Percentiles rank a stretch among this genome's conserved stretches.
These are phyloP conservation scores for Lumnitzera racemosa DNA, from an alignment of 345 rosid genomes.

Conservation along the genomic window DNA sequence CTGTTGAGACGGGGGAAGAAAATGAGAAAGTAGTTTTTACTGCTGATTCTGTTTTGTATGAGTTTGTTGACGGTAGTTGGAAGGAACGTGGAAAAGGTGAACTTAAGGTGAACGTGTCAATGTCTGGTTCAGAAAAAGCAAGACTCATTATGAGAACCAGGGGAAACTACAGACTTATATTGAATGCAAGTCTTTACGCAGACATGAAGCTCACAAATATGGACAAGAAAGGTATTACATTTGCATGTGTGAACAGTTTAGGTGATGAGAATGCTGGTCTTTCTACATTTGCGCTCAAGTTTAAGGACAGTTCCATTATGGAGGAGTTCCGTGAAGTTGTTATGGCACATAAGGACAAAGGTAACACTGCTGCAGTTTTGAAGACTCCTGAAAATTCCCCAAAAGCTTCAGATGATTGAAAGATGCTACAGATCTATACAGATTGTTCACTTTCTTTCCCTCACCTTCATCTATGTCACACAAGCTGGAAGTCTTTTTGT, in stretches of 20 bases:
- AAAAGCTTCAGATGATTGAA: conserved; percentile 35
- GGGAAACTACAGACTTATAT: conserved; percentile 83
- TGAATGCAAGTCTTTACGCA: conserved; percentile 81
- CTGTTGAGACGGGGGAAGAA: conserved; percentile 92
- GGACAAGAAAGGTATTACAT: conserved; percentile 94
- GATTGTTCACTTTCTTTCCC: too few species aligned
- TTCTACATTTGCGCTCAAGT: conserved; percentile 78
- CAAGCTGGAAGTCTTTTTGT: too few species aligned
- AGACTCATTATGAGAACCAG: conserved; percentile 84
- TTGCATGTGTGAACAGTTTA: conserved; percentile 72
- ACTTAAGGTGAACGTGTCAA: conserved; percentile 69
- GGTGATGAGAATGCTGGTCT: conserved; percentile 59
- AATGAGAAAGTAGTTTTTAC: conserved; percentile 70
- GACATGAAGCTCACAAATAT: conserved; percentile 90
- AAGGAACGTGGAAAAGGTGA: conserved; percentile 99
- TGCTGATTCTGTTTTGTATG: conserved; percentile 74
- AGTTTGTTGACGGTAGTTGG: conserved; percentile 67
- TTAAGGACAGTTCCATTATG: conserved; percentile 58
- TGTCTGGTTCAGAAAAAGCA: conserved; percentile 44
- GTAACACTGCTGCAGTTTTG: conserved; percentile 17
- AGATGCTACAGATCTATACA: conserved; percentile 2
- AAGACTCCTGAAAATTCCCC: conserved; percentile 94
- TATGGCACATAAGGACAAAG: conserved; percentile 41
- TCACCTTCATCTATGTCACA: too few species aligned
- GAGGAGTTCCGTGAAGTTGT: conserved; percentile 62